Evolutionary conservation across 2,329 filamentous ascomycete species (phyloP), one percentile per base, ranked within the genome.

Genomic region (Alternaria incomplexa): DNA sequence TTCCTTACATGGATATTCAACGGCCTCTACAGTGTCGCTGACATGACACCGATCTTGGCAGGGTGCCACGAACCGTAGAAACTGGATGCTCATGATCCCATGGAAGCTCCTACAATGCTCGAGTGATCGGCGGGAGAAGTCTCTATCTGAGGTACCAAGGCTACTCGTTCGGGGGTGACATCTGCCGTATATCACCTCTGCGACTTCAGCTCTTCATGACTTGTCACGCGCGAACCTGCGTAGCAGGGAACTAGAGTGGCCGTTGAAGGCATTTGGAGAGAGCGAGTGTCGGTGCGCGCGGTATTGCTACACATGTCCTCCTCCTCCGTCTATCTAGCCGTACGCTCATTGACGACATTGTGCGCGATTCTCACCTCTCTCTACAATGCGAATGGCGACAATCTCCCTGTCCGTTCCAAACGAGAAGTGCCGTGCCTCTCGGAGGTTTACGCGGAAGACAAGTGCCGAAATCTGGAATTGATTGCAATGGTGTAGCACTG

Each of bases 391-490:
- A 36, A 25, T 25, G 15, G 30, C 20, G 9, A 25, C 28, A 13
- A 25, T 40, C 7, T 12, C 5, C 8, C 20, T 52, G 3, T 36
- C 20, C 13, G 12, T 13, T 25, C 28, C 28, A 52, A 40, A 32
- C 20, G 13, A 40, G 20, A 52, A 52, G 48, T 60, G 52, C 63
- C 56, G 47, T 43, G 23, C 30, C 22, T 56, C 32, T 54, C 47
- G 46, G 63, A 62, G 28, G 47, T 54, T 44, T 57, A 54, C 15
- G 26, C 52, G 23, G 56, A 20, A 30, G 10, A 20, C 40, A 65
- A 65, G 52, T 65, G 56, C 63, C 60, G 56, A 60, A 45, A 22
- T 65, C 10, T 62, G 17, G 22, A 25, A 30, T 62, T 50, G 32
- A 57, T 63, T 36, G 22, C 11, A 22, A 32, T 22, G 51, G 17